Percentiles rank a stretch among this genome's conserved stretches.
Evolutionary conservation across 805 yeast genomes (phyloP).

Genomic region (Cyberlindnera maritima): DNA sequence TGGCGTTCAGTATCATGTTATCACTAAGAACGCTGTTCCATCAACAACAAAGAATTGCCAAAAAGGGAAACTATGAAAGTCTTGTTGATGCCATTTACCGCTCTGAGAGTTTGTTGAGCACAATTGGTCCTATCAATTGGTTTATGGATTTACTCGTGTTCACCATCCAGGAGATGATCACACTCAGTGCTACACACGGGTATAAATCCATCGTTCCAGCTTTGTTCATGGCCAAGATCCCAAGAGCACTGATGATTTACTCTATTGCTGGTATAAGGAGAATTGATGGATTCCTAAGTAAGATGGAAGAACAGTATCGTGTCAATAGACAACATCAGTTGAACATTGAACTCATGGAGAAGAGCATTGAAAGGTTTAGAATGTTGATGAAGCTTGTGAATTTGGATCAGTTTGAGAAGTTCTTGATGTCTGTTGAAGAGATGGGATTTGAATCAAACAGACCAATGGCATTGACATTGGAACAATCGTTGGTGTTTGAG

Average conservation of each 20-base stretch:
- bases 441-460: conserved; percentile 17
- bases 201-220: conserved; percentile 49
- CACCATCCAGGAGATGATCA: conserved; percentile 68
- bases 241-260: conserved; percentile 63
- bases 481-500: conserved; percentile 26
- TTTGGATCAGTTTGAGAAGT: conserved; percentile 55
- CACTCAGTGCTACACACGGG: conserved; percentile 31
- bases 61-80: conserved; percentile 39
- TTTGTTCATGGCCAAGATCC: conserved; percentile 63
- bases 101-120: conserved; percentile 59
- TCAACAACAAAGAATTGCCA: conserved; percentile 57
- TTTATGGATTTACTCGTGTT: conserved; percentile 73
- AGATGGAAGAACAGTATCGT: conserved; percentile 22
- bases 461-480: conserved; percentile 21
- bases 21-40: conserved; percentile 58
- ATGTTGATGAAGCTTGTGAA: conserved; percentile 33
- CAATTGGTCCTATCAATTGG: conserved; percentile 85
- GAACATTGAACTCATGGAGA: conserved; percentile 54
- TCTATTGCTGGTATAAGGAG: conserved; percentile 65
- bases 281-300: conserved; percentile 34
- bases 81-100: conserved; percentile 53
- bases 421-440: conserved; percentile 53
- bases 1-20: conserved; percentile 68
- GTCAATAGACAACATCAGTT: conserved; percentile 19
- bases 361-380: conserved; percentile 40